Evolutionary conservation across 1,284 basidiomycete species (phyloP).

Genomic region (Cystobasidium pallidum): DNA sequence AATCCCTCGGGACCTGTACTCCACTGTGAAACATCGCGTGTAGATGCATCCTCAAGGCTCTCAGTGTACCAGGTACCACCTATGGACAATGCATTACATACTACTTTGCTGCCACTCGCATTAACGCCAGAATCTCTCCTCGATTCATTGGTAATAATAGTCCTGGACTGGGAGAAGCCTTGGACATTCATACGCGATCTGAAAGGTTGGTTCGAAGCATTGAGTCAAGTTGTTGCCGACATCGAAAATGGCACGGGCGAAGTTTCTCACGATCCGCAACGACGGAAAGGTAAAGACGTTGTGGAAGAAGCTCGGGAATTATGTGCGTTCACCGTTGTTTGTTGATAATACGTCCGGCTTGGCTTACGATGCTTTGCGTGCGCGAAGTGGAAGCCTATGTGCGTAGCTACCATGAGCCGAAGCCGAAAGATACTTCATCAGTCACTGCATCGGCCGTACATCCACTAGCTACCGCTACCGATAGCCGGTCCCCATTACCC

Average conservation of each 20-base stretch:
- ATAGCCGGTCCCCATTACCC: conserved; percentile 67
- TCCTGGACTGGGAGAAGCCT: conserved; percentile 93
- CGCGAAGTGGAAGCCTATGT: conserved; percentile 77
- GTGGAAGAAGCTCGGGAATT: conserved; percentile 72
- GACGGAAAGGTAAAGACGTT: conserved; percentile 60
- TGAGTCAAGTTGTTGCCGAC: conserved; percentile 58
- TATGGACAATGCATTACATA: conserved; percentile 61
- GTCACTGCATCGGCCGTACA: conserved; percentile 58
- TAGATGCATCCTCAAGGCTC: conserved; percentile 25
- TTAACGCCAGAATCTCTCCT: conserved; percentile 71
- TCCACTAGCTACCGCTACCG: conserved; percentile 59
- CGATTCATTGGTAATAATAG: conserved; percentile 81
- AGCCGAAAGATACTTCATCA: conserved; percentile 51
- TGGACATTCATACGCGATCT: conserved; percentile 89
- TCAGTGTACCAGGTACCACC: conserved; percentile 32
- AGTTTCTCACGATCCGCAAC: conserved; percentile 66
- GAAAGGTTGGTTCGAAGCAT: conserved; percentile 79
- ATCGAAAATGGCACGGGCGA: conserved; percentile 65
- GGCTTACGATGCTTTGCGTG: neutral
- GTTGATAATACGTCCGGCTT: no score
- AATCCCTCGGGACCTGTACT: neutral
- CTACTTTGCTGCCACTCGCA: conserved; percentile 78
- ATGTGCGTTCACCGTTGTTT: conserved; percentile 63
- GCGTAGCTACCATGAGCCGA: conserved; percentile 85
- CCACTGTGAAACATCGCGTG: neutral